Evolutionary conservation across 78 protist species (phyloP).

Genomic region (Anaeramoeba flamelloides): DNA sequence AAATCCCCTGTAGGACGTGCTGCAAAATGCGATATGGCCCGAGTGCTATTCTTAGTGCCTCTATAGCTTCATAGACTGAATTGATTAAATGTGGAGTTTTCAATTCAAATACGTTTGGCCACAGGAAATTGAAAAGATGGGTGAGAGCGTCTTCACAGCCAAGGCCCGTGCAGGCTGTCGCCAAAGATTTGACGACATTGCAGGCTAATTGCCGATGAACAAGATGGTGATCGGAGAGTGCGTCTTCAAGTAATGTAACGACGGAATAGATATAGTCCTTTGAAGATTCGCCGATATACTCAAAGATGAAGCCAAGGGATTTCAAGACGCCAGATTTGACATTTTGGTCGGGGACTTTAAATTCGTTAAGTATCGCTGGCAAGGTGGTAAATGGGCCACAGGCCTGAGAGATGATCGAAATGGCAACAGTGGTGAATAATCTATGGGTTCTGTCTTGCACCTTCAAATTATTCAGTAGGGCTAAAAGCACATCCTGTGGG

Average conservation of each 20-base stretch:
- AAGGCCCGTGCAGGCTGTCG: slow-evolving; percentile 65
- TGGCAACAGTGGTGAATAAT: slow-evolving; percentile 97
- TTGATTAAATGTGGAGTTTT: slow-evolving; percentile 93
- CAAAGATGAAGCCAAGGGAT: slow-evolving; percentile 88
- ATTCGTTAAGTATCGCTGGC: slow-evolving; percentile 94
- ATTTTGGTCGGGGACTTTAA: slow-evolving; percentile 91
- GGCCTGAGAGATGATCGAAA: slow-evolving; percentile 94
- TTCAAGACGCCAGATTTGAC: slow-evolving; percentile 92
- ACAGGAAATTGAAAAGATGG: slow-evolving; percentile 88
- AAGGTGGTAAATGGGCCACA: slow-evolving; percentile 90
- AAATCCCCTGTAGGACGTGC: slow-evolving; percentile 52
- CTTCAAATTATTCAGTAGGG: slow-evolving; percentile 89
- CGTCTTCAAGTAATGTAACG: slow-evolving; percentile 87
- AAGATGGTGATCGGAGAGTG: slow-evolving; percentile 89
- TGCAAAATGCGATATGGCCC: slow-evolving; percentile 73
- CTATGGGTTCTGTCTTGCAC: slow-evolving; percentile 91
- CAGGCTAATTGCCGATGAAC: slow-evolving; percentile 93
- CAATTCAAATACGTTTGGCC: slow-evolving; percentile 98
- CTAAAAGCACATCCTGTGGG: slow-evolving; percentile 89
- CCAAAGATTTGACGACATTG: slow-evolving; percentile 36
- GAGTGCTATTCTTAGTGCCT: slow-evolving; percentile 70
- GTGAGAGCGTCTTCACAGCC: slow-evolving; percentile 83
- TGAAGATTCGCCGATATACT: slow-evolving; percentile 85
- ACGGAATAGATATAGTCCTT: slow-evolving; percentile 87
- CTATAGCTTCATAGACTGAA: slow-evolving; percentile 89